Evolutionary conservation across 2,329 filamentous ascomycete genomes (phyloP), one percentile per base, ranked within the genome.

Genomic region (Ambrosiella beaveri): DNA sequence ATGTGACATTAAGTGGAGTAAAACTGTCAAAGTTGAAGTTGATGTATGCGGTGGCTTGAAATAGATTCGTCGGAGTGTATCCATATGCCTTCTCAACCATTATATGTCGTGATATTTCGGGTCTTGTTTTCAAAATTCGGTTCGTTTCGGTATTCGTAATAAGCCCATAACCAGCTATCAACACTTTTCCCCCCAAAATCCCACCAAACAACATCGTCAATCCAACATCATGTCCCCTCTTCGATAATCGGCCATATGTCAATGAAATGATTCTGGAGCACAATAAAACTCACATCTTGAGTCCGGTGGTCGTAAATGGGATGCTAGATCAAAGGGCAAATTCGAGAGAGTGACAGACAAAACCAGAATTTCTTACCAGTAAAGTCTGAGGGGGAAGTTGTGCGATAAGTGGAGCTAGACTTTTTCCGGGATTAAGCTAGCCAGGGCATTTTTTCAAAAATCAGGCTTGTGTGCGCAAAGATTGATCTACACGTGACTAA

Each of bases 211-310:
- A n/a, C 11, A 41, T n/a, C 39, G 11, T 41, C 39, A 12, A 41
- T 41, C 39, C 39, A 41, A 38, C 7, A 35, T 11, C 12, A 52
- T 52, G 17, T 35, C 19, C 17, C 27, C 39, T n/a, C 38, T 27
- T 55, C 38, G 17, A 38, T 44, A 27, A n/a, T n/a, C 53, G 38
- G 15, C 44, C 53, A 38, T 55, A 27, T 27, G 47, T 54, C 52
- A 41, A 54, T 39, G 17, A 13, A 47, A 19, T 17, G 41, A 41
- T n/a, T 54, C 52, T 12, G 37, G n/a, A 54, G 37, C 15, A 44
- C 44, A 54, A 11, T 41, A 36, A 19, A 51, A 72, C 71, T 73
- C 68, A 73, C 71, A 73, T 73, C 71, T 72, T 73, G 68, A 70
- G 67, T 71, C 69, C 67, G 66, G 66, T 69, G 67, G 64, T 66